A percentile compares a stretch with the other conserved stretches of the same genome.
Evolutionary conservation across 176 grass and related monocot genomes (phyloP).

Genomic region (Oryza nivara): DNA sequence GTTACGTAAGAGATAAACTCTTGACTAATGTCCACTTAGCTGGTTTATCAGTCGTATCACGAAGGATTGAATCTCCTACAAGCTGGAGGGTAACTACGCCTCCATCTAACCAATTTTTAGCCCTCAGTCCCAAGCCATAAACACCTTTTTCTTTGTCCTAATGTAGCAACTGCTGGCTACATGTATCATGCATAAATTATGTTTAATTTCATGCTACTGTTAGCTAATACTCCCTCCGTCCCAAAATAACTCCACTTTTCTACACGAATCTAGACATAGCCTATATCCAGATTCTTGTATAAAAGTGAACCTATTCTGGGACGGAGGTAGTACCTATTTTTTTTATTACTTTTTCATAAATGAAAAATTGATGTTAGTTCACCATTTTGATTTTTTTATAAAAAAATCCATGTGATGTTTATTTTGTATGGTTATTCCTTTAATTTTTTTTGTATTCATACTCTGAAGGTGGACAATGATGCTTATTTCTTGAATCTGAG

Average conservation of each 20-base stretch:
- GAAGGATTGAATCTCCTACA: not conserved
- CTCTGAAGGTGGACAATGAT: conserved; percentile 60
- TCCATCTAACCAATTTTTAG: not conserved
- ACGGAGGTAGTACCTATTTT: no score
- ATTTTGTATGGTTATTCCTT: not conserved
- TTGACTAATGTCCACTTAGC: not conserved
- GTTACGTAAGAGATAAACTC: not conserved
- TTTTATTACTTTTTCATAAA: no score
- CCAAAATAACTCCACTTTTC: no score
- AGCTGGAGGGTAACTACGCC: no score
- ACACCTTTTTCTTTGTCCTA: not conserved
- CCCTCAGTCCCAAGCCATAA: not conserved
- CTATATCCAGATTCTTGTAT: no score
- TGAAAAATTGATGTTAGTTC: no score
- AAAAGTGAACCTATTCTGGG: no score
- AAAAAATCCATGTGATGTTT: not conserved
- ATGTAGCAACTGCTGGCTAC: not conserved
- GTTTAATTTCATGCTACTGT: not conserved
- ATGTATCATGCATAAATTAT: not conserved
- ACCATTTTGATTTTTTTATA: not conserved
- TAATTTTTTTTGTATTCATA: conserved; percentile 30
- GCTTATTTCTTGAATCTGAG: conserved; percentile 78
- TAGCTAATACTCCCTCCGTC: no score
- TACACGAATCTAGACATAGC: no score
- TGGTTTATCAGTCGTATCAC: not conserved